Evolutionary conservation across 768 basidiomycete genomes (phyloP).

Genomic region (Tulasnella sp.): DNA sequence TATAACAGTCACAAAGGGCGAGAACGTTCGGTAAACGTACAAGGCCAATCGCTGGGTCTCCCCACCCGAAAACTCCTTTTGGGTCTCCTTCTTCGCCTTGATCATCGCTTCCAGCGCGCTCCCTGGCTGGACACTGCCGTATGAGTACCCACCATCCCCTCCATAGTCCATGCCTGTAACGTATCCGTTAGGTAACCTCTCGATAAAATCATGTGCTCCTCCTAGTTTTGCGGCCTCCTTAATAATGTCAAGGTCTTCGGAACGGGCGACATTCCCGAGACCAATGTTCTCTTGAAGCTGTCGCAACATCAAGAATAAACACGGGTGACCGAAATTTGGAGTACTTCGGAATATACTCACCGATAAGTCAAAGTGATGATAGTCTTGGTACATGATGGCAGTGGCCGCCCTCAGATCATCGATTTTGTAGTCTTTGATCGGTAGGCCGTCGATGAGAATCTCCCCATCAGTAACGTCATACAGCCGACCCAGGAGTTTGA

Average conservation of each 20-base stretch:
- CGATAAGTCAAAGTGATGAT: slow-evolving; percentile 31
- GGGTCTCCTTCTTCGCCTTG: slow-evolving; percentile 22
- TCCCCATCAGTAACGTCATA: slow-evolving; percentile 24
- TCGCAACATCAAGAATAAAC: neutral
- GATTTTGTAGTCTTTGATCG: slow-evolving; percentile 28
- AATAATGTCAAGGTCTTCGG: slow-evolving; percentile 13
- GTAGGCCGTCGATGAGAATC: slow-evolving; percentile 34
- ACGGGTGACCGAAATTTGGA: neutral
- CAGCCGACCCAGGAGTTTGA: slow-evolving; percentile 24
- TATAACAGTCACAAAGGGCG: neutral
- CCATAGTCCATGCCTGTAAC: slow-evolving; percentile 2
- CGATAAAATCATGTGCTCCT: slow-evolving; percentile 17
- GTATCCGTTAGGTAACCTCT: slow-evolving; percentile 15
- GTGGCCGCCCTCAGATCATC: slow-evolving; percentile 31
- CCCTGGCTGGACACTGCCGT: slow-evolving; percentile 27
- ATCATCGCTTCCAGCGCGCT: slow-evolving; percentile 17
- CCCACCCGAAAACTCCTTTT: slow-evolving; percentile 26
- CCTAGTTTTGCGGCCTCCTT: slow-evolving; percentile 17
- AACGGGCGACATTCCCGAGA: slow-evolving; percentile 26
- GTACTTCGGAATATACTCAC: neutral
- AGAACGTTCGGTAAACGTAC: slow-evolving; percentile 1
- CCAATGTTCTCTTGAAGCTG: slow-evolving; percentile 34
- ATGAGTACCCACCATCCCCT: neutral
- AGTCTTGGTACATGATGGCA: slow-evolving; percentile 36
- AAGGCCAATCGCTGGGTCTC: slow-evolving; percentile 28